Conservation (phyloP, 140 eudicot species). For the Anethum foeniculum region DNA sequence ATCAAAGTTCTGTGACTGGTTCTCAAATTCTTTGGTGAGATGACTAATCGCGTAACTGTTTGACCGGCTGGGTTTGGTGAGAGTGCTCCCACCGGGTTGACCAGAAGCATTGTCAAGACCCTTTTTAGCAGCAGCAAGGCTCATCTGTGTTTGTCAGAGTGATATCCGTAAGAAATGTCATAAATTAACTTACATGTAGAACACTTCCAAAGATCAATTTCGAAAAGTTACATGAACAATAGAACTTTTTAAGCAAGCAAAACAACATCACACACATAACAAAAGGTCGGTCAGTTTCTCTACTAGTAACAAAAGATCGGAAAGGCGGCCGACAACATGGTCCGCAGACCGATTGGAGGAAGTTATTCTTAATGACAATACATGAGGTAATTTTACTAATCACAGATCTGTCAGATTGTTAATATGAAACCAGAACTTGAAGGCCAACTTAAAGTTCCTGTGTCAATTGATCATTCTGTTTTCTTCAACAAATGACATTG, state of each 20-base stretch:
- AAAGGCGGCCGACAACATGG: neutral
- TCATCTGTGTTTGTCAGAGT: conserved; percentile 39
- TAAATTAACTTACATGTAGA: too few relatives aligned
- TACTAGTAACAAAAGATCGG: neutral
- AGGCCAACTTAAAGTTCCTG: neutral
- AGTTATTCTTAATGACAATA: neutral
- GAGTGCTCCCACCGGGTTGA: conserved; percentile 17
- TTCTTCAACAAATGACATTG: neutral
- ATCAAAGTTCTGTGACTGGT: conserved; percentile 45
- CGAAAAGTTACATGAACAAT: neutral
- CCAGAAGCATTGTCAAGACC: conserved; percentile 28
- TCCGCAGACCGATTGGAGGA: neutral
- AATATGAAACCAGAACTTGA: neutral
- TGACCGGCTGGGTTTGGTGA: neutral
- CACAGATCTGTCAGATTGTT: neutral
- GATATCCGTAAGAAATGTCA: neutral
- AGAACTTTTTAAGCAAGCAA: neutral
- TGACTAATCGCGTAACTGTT: conserved; percentile 21
- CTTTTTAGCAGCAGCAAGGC: conserved; percentile 53
- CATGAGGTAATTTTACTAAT: neutral
- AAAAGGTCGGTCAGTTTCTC: neutral
- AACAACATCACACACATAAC: neutral
- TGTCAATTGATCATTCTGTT: neutral
- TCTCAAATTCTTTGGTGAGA: conserved; percentile 57
- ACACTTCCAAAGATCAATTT: neutral